A percentile compares a stretch with the other conserved stretches of the same genome.
Conservation (phyloP, 306 rosid species). For the Inga laurina region DNA sequence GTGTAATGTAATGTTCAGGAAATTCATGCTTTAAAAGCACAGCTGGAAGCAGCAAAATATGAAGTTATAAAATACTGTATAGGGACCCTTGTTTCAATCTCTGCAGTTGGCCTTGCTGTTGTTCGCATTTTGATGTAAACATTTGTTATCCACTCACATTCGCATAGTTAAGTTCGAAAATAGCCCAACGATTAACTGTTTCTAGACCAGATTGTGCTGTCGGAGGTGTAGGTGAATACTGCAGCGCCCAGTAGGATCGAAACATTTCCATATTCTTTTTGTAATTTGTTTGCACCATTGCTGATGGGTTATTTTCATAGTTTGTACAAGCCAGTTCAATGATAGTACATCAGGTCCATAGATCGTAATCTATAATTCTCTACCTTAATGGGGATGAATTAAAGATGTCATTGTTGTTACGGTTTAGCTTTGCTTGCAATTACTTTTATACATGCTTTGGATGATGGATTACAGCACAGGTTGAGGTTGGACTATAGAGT, state of each 20-base stretch:
- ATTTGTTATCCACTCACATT: constrained; percentile 15
- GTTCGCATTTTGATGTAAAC: constrained; percentile 75
- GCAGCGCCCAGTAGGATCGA: constrained; percentile 20
- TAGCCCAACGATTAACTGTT: constrained; percentile 11
- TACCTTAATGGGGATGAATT: background rate
- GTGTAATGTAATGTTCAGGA: constrained; percentile 54
- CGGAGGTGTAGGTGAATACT: constrained; percentile 32
- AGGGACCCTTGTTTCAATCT: constrained; percentile 93
- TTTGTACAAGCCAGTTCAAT: constrained; percentile 22
- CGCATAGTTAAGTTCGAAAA: constrained; percentile 10
- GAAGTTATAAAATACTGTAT: constrained; percentile 98
- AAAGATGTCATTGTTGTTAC: background rate
- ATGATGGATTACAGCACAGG: background rate
- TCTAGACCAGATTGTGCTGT: constrained; percentile 16
- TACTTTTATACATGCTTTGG: background rate
- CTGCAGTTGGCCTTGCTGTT: constrained; percentile 96
- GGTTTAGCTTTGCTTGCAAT: background rate
- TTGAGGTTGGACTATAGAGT: background rate
- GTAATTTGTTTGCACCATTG: constrained; percentile 7
- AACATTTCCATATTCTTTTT: constrained; percentile 33
- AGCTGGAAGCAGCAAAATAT: constrained; percentile 92
- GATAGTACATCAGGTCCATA: background rate
- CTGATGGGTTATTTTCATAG: constrained; percentile 20
- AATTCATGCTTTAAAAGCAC: constrained; percentile 86
- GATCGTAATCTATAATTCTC: background rate